These are phyloP conservation scores for Botrytis sinoallii DNA, from an alignment of 2,329 filamentous ascomycete genomes.

Conservation along the genomic window DNA sequence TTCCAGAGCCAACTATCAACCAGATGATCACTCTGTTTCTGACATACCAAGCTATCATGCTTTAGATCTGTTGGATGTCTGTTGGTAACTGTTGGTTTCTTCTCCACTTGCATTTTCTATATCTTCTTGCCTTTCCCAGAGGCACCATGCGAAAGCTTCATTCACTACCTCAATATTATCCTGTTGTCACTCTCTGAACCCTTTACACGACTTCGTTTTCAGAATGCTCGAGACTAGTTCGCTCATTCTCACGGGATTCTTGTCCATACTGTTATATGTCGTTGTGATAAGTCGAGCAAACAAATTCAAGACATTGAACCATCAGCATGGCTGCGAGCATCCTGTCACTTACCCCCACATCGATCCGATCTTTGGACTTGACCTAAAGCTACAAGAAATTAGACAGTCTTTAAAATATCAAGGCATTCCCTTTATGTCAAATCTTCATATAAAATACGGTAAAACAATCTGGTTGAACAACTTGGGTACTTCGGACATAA, in stretches of 20 bases:
- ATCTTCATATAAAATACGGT: not conserved
- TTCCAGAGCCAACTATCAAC: not conserved
- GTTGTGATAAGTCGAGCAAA: not conserved
- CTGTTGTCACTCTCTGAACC: not conserved
- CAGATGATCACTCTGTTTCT: not conserved
- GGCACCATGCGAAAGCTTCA: not conserved
- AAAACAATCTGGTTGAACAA: not conserved
- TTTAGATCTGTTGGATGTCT: not conserved
- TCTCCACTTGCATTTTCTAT: not conserved
- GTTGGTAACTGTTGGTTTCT: not conserved
- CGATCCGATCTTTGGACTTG: conserved; percentile 10
- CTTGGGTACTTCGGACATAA: not conserved
- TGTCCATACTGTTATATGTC: not conserved
- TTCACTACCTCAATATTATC: too few species aligned
- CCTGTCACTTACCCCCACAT: conserved; percentile 6
- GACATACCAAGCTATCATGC: not conserved
- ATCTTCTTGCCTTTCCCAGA: not conserved
- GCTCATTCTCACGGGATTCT: not conserved
- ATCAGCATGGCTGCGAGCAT: not conserved
- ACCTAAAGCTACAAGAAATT: conserved; percentile 9
- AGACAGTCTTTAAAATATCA: not conserved
- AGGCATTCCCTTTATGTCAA: not conserved
- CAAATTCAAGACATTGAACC: not conserved
- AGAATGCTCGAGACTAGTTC: not conserved
- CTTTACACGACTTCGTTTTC: not conserved